These are phyloP conservation scores for Durotheca rogersii DNA, from an alignment of 495 filamentous ascomycete genomes.

Conservation along the genomic window DNA sequence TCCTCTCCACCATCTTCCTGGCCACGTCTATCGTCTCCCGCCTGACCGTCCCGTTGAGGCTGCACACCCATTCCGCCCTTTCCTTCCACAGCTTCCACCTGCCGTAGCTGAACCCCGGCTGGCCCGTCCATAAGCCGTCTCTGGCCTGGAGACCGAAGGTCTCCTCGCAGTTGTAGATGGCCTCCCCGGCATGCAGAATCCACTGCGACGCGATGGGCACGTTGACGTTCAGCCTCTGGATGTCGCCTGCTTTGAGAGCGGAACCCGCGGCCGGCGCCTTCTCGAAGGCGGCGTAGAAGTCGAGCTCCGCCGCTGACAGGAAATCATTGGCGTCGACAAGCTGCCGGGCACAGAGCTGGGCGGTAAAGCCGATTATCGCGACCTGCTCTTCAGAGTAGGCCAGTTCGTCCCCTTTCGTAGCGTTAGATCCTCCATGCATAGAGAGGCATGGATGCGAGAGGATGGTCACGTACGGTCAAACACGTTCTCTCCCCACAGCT, in stretches of 20 bases:
- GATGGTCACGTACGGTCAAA: constrained; percentile 17
- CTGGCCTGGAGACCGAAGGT: background rate
- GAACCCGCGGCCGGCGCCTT: background rate
- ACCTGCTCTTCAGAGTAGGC: constrained; percentile 10
- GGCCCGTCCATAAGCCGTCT: constrained; percentile 11
- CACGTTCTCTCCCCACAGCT: constrained; percentile 15
- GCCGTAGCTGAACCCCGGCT: constrained; percentile 13
- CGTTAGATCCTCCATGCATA: background rate
- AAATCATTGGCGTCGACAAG: constrained; percentile 6
- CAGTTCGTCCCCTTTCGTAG: background rate
- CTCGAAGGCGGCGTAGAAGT: constrained; percentile 28
- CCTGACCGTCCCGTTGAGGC: constrained; percentile 19
- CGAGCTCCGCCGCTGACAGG: constrained; percentile 5
- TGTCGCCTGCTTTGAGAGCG: constrained; percentile 1
- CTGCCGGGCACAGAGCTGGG: constrained; percentile 16
- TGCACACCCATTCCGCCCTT: constrained; percentile 19
- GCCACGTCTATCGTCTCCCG: constrained; percentile 26
- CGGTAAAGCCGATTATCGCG: constrained; percentile 17
- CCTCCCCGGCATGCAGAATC: constrained; percentile 18
- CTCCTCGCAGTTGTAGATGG: constrained; percentile 17
- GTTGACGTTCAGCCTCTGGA: constrained; percentile 4
- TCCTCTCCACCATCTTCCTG: constrained; percentile 30
- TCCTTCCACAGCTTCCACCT: constrained; percentile 36
- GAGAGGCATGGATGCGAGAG: background rate
- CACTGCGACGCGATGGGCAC: constrained; percentile 25